Evolutionary conservation across 139 green algal species (phyloP), one percentile per base, ranked within the genome.

Genomic region (Gonium pectorale): DNA sequence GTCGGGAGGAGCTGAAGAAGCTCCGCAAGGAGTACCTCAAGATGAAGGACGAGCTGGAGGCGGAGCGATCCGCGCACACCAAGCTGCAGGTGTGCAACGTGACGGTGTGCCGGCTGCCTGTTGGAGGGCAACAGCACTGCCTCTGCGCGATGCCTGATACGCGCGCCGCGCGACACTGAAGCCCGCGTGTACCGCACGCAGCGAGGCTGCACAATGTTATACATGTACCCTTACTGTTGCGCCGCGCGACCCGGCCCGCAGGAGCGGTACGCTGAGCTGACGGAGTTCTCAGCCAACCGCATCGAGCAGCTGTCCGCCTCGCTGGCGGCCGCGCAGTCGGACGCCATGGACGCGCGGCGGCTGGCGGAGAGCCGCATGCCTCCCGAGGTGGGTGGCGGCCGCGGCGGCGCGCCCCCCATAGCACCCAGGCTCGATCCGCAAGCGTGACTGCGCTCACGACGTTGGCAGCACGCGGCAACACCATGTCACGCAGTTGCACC

Each of bases 1-100:
- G 80, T 19, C 46, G 88, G 22, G 88, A 91, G 84, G 88, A 91
- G 85, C 81, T 91, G 33, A 91, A 91, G 75, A 71, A 80, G 59
- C 60, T 86, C 49, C 80, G 88, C 46, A 89, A 89, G 85, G 88
- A 91, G 80, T 88, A 71, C 62, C 67, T 91, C 9, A 70, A 72
- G 37, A 83, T 88, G 66, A 31, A 44, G 62, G 86, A 91, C 66
- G 88, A 91, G 37, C 67, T 91, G 56, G 88, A 89, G 35, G 83
- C 83, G 56, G 88, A 91, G 73, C 43, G 37, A n/a, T 40, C 40
- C 5, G 84, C 83, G 24, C 83, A 91, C 71, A 63, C 22, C 3
- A 51, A 44, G 29, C 52, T 86, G n/a, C 85, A 91, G 79, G 86
- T 86, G 80, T 4, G n/a, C n/a, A n/a, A n/a, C n/a, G n/a, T n/a